Percentiles rank a stretch among this genome's conserved stretches.
These are phyloP conservation scores for Ceratocystis harringtonii DNA, from an alignment of 2,329 filamentous ascomycete species.

Conservation along the genomic window DNA sequence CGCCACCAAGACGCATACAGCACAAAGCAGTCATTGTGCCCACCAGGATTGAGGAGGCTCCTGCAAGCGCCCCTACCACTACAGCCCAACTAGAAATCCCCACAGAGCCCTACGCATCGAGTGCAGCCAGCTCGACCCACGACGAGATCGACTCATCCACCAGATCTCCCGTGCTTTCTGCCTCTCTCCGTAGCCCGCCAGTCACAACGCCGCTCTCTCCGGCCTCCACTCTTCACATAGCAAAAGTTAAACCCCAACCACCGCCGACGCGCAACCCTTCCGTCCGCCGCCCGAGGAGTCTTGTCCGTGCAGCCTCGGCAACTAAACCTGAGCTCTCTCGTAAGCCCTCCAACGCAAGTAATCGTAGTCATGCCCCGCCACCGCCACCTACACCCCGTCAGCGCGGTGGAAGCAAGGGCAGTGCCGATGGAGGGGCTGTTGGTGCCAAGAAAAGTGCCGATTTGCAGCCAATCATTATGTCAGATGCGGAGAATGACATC, in stretches of 20 bases:
- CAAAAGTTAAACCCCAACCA: slow-evolving; percentile 24
- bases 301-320: slow-evolving; percentile 22
- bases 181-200: slow-evolving; percentile 22
- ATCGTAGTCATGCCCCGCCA: slow-evolving; percentile 24
- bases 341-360: slow-evolving; percentile 1
- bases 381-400: slow-evolving; percentile 36
- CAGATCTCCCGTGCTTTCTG: not conserved
- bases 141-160: not conserved
- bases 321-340: not conserved
- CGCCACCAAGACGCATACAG: slow-evolving; percentile 13
- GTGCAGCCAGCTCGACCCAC: not conserved
- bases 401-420: slow-evolving; percentile 33
- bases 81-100: not conserved
- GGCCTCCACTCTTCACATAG: slow-evolving; percentile 30
- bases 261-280: slow-evolving; percentile 32
- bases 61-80: not conserved
- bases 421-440: slow-evolving; percentile 25
- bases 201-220: slow-evolving; percentile 30
- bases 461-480: slow-evolving; percentile 14
- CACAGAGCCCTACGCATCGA: not conserved
- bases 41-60: not conserved
- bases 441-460: slow-evolving; percentile 19
- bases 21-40: slow-evolving; percentile 7
- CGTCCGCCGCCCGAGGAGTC: slow-evolving; percentile 31
- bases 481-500: slow-evolving; percentile 36